These are phyloP conservation scores for Fusarium bactridioides DNA, from an alignment of 2,329 filamentous ascomycete species.

Conservation along the genomic window DNA sequence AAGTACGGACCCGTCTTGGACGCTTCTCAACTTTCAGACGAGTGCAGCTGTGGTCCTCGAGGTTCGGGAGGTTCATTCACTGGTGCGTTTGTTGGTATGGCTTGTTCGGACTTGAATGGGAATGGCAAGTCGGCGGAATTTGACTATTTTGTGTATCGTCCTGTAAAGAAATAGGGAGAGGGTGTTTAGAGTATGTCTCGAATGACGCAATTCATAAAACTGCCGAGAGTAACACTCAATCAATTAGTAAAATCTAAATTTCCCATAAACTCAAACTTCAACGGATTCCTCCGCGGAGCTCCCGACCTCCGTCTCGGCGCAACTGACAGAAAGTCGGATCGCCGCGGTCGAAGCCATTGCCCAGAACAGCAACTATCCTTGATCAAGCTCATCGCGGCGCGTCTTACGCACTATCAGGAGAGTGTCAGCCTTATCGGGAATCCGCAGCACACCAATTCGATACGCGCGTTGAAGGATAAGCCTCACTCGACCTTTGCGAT, in stretches of 20 bases:
- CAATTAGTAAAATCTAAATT: neutral
- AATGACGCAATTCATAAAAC: neutral
- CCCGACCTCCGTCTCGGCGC: neutral
- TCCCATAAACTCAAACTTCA: neutral
- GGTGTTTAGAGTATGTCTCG: too few relatives aligned
- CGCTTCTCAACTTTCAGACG: slow-evolving; percentile 66
- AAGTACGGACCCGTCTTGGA: slow-evolving; percentile 64
- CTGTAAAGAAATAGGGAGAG: neutral
- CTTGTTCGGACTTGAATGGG: slow-evolving; percentile 63
- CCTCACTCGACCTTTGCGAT: neutral
- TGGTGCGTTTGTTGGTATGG: slow-evolving; percentile 65
- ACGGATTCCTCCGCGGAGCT: neutral
- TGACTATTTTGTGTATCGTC: slow-evolving; percentile 52
- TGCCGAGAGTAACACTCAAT: neutral
- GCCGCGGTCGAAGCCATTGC: neutral
- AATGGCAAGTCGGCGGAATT: slow-evolving; percentile 55
- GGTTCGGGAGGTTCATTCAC: slow-evolving; percentile 69
- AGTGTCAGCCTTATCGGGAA: neutral
- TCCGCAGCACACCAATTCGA: slow-evolving; percentile 5
- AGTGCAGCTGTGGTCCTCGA: slow-evolving; percentile 63
- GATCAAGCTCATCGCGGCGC: neutral
- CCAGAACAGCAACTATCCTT: neutral
- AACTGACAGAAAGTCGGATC: neutral
- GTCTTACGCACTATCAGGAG: neutral
- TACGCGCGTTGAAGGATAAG: neutral